Evolutionary conservation across 331 rosid species (phyloP), one percentile per base, ranked within the genome.

Genomic region (Quercus tomentella): DNA sequence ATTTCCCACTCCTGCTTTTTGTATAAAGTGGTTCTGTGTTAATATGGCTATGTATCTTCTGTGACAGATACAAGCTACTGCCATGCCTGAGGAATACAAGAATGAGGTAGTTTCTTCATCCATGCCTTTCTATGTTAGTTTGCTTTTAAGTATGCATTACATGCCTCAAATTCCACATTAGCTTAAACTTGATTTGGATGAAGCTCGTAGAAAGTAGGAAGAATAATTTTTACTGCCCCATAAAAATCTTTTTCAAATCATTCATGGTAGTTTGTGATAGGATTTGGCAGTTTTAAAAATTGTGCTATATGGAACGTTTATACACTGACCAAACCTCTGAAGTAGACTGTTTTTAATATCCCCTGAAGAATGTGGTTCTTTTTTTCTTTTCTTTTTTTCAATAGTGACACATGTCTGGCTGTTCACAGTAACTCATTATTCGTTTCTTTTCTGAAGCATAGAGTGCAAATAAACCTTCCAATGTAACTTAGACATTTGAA

Each of bases 1-100:
- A 33, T 37, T 22, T 71, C 22, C 66, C 31, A 63, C 49, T 30
- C 37, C 75, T 28, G 37, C 15, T 18, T 31, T 68, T 70, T 70
- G 1, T n/a, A 30, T 67, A 43, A 60, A 23, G 15, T 18, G 58
- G 65, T 21, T 77, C 4, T 74, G 5, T 79, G 45, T 81, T 81
- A 52, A 84, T 58, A 18, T 68, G 76, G 49, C 71, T 80, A 12
- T 70, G 70, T 76, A 77, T 80, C 18, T 56, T 16, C 55, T 68
- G 21, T 80, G 76, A 70, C 61, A 92, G 97, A 88, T 92, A 57
- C 89, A 68, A 79, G 82, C 84, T 37, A 80, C 75, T 68, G 73
- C 79, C 7, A 90, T 92, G 92, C 93, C 93, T 0, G 85, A 81
- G 55, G 88, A 87, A 76, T 92, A 77, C 73, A 84, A 33, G 51